A percentile compares a stretch with the other conserved stretches of the same genome.
phyloP scores from a whole-genome alignment of 2,329 filamentous ascomycete genomes.

The Arthrobotrys sphaeroides region DNA sequence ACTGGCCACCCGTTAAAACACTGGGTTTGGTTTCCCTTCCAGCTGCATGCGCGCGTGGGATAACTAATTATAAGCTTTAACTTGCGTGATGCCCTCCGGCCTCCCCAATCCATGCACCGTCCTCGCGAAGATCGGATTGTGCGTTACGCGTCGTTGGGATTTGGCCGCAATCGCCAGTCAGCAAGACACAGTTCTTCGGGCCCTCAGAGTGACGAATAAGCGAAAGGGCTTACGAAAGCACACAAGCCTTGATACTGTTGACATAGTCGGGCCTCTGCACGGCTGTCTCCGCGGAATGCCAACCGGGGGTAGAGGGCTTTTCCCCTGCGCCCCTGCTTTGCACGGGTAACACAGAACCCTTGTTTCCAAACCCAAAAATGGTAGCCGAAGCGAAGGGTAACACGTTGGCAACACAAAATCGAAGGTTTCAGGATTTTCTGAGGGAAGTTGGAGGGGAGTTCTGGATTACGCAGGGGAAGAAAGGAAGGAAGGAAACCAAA shows the following conservation, averaged over 20 bases:
- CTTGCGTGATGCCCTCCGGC: neutral
- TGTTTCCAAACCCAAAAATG: neutral
- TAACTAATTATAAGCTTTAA: constrained; percentile 12
- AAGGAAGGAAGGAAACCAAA: too few species aligned
- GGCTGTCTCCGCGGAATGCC: neutral
- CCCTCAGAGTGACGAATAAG: neutral
- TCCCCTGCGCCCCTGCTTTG: neutral
- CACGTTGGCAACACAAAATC: constrained; percentile 8
- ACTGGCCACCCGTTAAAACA: too few species aligned
- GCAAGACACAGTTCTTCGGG: neutral
- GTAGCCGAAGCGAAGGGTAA: constrained; percentile 1
- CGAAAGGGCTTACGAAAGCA: constrained; percentile 5
- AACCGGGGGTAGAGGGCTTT: neutral
- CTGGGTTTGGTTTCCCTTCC: too few species aligned
- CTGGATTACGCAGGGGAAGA: neutral
- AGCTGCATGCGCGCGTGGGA: too few species aligned
- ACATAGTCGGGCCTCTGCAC: neutral
- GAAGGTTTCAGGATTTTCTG: constrained; percentile 8
- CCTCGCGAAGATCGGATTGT: too few species aligned
- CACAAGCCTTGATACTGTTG: neutral
- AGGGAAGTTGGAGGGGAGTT: neutral
- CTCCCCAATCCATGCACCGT: too few species aligned
- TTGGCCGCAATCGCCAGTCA: neutral
- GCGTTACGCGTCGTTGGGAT: too few species aligned
- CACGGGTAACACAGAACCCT: neutral